These are phyloP conservation scores for Dinochytrium kinnereticum DNA, from an alignment of 371 early-diverging fungal genomes.

Conservation along the genomic window DNA sequence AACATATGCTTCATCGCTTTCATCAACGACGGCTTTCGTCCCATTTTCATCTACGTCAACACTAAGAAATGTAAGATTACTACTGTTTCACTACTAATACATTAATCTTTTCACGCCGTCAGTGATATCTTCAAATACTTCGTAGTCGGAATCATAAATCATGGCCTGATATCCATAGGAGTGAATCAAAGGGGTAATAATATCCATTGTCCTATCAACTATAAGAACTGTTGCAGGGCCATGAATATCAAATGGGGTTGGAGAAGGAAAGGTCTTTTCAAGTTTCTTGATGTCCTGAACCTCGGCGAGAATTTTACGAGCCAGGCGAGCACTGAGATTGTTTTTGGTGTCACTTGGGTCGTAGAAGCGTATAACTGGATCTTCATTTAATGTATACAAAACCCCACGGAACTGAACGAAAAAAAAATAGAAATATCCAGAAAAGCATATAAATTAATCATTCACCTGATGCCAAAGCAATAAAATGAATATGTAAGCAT, in stretches of 20 bases:
- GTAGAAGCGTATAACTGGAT: constrained; percentile 84
- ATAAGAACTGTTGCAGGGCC: constrained; percentile 77
- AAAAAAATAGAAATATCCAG: neutral
- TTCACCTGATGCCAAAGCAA: too few species aligned
- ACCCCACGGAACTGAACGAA: constrained; percentile 21
- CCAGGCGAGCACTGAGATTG: constrained; percentile 59
- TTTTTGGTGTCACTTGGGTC: constrained; percentile 64
- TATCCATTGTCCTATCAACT: constrained; percentile 89
- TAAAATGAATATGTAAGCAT: too few species aligned
- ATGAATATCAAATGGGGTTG: constrained; percentile 55
- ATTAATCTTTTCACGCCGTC: neutral
- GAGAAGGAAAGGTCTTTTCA: constrained; percentile 62
- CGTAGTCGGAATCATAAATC: constrained; percentile 82
- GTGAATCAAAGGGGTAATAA: constrained; percentile 85
- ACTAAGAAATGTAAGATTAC: too few species aligned
- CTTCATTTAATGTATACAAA: constrained; percentile 71
- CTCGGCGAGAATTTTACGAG: constrained; percentile 59
- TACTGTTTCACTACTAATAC: constrained; percentile 63
- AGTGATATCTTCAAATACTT: constrained; percentile 29
- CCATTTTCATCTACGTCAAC: too few species aligned
- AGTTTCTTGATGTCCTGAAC: constrained; percentile 60
- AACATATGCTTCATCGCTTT: constrained; percentile 38
- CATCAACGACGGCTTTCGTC: constrained; percentile 33
- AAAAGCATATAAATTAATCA: constrained; percentile 9
- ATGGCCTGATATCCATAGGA: constrained; percentile 96